Conservation (phyloP, 441 rosid species). For the Cnidoscolus chayamansa region DNA sequence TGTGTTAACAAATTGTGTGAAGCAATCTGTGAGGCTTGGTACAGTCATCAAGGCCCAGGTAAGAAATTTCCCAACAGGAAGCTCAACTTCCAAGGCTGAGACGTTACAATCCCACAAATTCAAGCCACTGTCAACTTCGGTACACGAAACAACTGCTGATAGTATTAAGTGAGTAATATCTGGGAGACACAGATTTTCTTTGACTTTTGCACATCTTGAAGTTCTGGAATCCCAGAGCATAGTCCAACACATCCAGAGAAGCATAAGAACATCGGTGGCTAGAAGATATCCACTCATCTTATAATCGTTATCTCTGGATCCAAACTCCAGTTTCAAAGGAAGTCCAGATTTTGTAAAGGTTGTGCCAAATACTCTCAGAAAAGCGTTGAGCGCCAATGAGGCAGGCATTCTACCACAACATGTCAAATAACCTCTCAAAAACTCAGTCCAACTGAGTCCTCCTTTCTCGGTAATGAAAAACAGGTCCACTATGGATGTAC, state of each 20-base stretch:
- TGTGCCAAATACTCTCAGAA: slow-evolving; percentile 53
- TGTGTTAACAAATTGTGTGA: slow-evolving; percentile 47
- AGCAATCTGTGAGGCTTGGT: slow-evolving; percentile 59
- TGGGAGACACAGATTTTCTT: slow-evolving; percentile 43
- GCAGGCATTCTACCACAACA: slow-evolving; percentile 79
- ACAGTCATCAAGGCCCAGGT: slow-evolving; percentile 59
- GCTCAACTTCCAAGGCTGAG: slow-evolving; percentile 42
- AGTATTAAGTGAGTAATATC: slow-evolving; percentile 56
- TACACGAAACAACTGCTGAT: slow-evolving; percentile 61
- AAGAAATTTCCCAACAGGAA: slow-evolving; percentile 65
- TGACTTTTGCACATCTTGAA: slow-evolving; percentile 17
- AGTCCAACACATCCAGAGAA: slow-evolving; percentile 78
- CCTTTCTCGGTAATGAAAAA: slow-evolving; percentile 53
- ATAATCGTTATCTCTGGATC: slow-evolving; percentile 55
- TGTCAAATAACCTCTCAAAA: slow-evolving; percentile 65
- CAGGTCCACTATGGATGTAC: slow-evolving; percentile 55
- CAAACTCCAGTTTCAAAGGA: slow-evolving; percentile 57
- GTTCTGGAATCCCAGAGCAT: slow-evolving; percentile 59
- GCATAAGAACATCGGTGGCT: slow-evolving; percentile 46
- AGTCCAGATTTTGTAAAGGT: slow-evolving; percentile 41
- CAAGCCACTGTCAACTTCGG: slow-evolving; percentile 43
- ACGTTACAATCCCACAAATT: slow-evolving; percentile 58
- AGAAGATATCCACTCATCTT: slow-evolving; percentile 56
- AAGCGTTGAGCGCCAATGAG: slow-evolving; percentile 43
- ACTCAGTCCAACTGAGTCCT: slow-evolving; percentile 65